phyloP scores from a whole-genome alignment of 768 basidiomycete genomes.

The Lentinula boryana region DNA sequence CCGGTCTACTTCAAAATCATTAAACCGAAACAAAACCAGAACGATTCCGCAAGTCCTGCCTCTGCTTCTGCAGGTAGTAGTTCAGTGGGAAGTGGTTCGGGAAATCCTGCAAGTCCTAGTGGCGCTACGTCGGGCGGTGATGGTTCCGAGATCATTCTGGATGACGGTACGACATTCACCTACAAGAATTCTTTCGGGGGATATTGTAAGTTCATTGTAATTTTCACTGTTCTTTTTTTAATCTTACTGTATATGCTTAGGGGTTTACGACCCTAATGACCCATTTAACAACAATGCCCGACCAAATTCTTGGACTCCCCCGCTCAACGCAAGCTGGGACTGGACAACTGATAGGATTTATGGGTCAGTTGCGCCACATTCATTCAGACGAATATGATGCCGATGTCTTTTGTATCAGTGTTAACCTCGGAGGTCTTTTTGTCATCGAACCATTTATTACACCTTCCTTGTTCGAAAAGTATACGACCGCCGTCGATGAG shows the following conservation, averaged over 20 bases:
- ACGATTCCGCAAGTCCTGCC: not conserved
- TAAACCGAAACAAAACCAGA: conserved; percentile 28
- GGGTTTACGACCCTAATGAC: conserved; percentile 61
- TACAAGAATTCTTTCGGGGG: conserved; percentile 79
- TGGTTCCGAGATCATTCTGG: conserved; percentile 58
- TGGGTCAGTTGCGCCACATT: conserved; percentile 38
- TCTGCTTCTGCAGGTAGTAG: conserved; percentile 6
- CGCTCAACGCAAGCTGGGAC: conserved; percentile 70
- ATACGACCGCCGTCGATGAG: conserved; percentile 60
- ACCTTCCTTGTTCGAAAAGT: conserved; percentile 65
- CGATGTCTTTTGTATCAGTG: conserved; percentile 22
- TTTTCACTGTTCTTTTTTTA: conserved; percentile 8
- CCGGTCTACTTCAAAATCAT: conserved; percentile 54
- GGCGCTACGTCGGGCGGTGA: conserved; percentile 45
- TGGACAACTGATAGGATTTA: conserved; percentile 57
- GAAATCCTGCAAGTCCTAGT: conserved; percentile 3
- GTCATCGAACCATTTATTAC: conserved; percentile 63
- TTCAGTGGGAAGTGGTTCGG: conserved; percentile 2
- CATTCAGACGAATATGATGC: not conserved
- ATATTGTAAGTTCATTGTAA: conserved; percentile 45
- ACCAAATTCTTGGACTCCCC: conserved; percentile 76
- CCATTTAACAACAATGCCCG: conserved; percentile 73
- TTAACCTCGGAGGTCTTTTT: conserved; percentile 63
- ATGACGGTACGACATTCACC: conserved; percentile 66
- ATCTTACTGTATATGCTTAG: conserved; percentile 23